Base-by-base conservation (phyloP, 2,329 filamentous ascomycete species). In the Ceratocystis lukuohia region DNA sequence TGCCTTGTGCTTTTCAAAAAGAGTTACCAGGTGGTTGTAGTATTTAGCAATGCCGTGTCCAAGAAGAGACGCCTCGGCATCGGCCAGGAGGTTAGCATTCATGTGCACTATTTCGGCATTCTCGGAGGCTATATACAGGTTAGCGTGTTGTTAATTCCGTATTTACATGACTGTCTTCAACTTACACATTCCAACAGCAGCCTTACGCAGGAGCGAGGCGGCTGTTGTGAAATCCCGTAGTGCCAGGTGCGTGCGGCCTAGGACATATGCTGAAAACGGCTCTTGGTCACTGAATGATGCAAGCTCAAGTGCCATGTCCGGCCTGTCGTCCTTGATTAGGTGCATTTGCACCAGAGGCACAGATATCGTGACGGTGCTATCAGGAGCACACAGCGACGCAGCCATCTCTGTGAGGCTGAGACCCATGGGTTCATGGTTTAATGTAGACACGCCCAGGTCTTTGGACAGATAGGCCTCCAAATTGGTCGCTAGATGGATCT, bases 171-270 rank as follows among this genome's bases (percentile, higher is more conserved):
- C 22, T 33, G 4, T 30, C 15, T 6, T n/a, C 48, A 65, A 80
- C 87, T 78, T 82, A 92, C 90, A 87, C 75, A 96, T 84, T 66
- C 88, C 87, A 71, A 89, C 88, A 22, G 91, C 89, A 68, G 91
- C 89, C 73, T 88, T 93, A 70, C 86, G 86, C 75, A 99, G 96
- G 72, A 85, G 84, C 33, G 83, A 78, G 33, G 89, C 84, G 65
- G 94, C 93, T 48, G 84, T 80, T 67, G 84, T 82, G 73, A 86
- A 86, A 72, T 96, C 88, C 65, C 87, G 87, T 69, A 87, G 82
- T 4, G 86, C 84, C 44, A 97, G 78, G 70, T 84, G 82, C 62
- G 96, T 81, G 37, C 94, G 86, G 1, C 89, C 94, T 74, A 92
- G 90, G 3, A 97, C 82, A 73, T 99, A 99, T 70, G 80, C 88